phyloP scores from a whole-genome alignment of 495 filamentous ascomycete species.

The Trichoderma orchidacearum region DNA sequence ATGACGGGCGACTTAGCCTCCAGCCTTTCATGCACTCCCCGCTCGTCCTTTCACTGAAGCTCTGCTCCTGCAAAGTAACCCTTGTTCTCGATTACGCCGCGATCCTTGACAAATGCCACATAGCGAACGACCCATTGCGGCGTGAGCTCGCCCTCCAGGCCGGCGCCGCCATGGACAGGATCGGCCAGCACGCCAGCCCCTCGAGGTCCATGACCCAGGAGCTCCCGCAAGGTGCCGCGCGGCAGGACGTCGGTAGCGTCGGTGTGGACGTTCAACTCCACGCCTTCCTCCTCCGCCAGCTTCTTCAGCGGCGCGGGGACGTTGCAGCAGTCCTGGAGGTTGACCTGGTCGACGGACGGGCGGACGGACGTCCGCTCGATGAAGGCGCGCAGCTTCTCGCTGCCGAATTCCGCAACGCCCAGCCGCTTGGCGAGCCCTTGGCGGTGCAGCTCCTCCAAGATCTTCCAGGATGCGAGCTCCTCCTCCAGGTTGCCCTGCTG shows the following conservation, averaged over 20 bases:
- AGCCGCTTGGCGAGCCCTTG: conserved; percentile 58
- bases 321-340: conserved; percentile 90
- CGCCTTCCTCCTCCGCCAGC: conserved; percentile 69
- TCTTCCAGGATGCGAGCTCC: conserved; percentile 48
- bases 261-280: conserved; percentile 86
- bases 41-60: conserved; percentile 24
- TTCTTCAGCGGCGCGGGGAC: conserved; percentile 80
- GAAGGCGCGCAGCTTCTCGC: conserved; percentile 53
- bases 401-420: conserved; percentile 84
- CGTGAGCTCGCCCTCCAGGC: conserved; percentile 59
- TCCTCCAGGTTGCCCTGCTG: conserved; percentile 51
- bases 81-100: conserved; percentile 98
- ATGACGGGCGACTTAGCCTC: too few species aligned
- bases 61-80: conserved; percentile 86
- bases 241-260: conserved; percentile 89
- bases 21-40: not conserved
- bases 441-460: conserved; percentile 61
- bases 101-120: conserved; percentile 88
- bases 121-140: conserved; percentile 97
- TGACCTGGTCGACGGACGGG: conserved; percentile 90
- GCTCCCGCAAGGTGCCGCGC: conserved; percentile 64
- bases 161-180: conserved; percentile 24
- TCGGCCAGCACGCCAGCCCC: conserved; percentile 56
- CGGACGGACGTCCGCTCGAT: conserved; percentile 47
- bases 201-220: conserved; percentile 54